Percentiles rank a stretch among this genome's conserved stretches.
Evolutionary conservation across 1,284 basidiomycete genomes (phyloP).

Genomic region (Malassezia arunalokei): DNA sequence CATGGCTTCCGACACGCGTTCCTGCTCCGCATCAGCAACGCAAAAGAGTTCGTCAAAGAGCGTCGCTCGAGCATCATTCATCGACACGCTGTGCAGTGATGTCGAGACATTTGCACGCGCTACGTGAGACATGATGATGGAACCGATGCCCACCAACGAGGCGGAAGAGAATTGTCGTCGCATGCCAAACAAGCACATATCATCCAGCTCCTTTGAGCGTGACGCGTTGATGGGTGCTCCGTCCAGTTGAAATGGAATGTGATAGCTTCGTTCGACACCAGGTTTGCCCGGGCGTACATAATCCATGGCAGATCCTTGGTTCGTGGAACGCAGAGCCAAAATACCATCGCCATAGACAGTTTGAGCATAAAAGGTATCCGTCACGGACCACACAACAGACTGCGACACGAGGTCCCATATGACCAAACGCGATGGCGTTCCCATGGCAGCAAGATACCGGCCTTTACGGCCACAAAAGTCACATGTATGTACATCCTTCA

Average conservation of each 20-base stretch:
- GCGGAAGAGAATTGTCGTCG: slow-evolving; percentile 12
- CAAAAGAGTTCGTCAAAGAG: slow-evolving; percentile 78
- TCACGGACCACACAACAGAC: slow-evolving; percentile 15
- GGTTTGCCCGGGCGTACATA: slow-evolving; percentile 8
- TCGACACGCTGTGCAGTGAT: slow-evolving; percentile 11
- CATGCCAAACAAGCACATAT: slow-evolving; percentile 21
- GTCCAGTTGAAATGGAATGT: not conserved
- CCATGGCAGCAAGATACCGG: slow-evolving; percentile 23
- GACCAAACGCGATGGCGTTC: slow-evolving; percentile 17
- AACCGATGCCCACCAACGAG: slow-evolving; percentile 23
- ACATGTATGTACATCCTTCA: slow-evolving; percentile 14
- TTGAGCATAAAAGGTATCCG: slow-evolving; percentile 6
- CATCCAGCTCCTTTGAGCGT: slow-evolving; percentile 6
- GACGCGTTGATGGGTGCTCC: slow-evolving; percentile 15
- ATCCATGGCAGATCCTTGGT: not conserved
- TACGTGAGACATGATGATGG: not conserved
- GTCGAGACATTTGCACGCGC: slow-evolving; percentile 20
- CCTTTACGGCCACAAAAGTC: slow-evolving; percentile 25
- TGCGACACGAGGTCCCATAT: slow-evolving; percentile 37
- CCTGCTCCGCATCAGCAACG: slow-evolving; percentile 39
- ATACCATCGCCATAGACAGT: slow-evolving; percentile 9
- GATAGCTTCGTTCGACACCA: slow-evolving; percentile 8
- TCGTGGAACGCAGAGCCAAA: not conserved
- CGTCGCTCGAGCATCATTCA: slow-evolving; percentile 53
- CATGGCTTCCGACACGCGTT: slow-evolving; percentile 14